Percentiles rank a stretch among this genome's conserved stretches.
These are phyloP conservation scores for Neonectria sp. DNA, from an alignment of 2,329 filamentous ascomycete species.

Conservation along the genomic window DNA sequence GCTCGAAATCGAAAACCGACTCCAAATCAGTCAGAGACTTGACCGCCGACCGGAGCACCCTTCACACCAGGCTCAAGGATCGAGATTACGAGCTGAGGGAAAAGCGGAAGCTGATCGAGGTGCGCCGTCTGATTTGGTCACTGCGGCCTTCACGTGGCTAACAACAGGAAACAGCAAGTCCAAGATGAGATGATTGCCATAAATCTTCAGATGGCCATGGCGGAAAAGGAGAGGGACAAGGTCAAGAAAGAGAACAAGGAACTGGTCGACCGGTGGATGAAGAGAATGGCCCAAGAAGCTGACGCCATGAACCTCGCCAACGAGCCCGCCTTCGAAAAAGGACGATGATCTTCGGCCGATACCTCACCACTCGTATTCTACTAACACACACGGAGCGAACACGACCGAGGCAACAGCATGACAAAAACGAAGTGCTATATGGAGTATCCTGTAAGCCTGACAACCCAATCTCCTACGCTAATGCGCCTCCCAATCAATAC, in stretches of 20 bases:
- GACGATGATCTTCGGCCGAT: constrained; percentile 38
- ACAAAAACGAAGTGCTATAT: constrained; percentile 47
- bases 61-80: constrained; percentile 81
- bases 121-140: constrained; percentile 49
- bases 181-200: constrained; percentile 94
- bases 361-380: constrained; percentile 5
- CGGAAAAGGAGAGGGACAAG: constrained; percentile 81
- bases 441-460: constrained; percentile 52
- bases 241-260: constrained; percentile 89
- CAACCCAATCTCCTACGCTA: constrained; percentile 41
- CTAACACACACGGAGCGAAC: constrained; percentile 13
- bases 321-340: constrained; percentile 59
- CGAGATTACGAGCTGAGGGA: constrained; percentile 87
- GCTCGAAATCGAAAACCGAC: constrained; percentile 72
- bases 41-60: constrained; percentile 71
- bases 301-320: constrained; percentile 85
- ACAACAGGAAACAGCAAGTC: constrained; percentile 70
- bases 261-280: constrained; percentile 93
- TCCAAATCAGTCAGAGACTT: constrained; percentile 73
- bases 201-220: constrained; percentile 89
- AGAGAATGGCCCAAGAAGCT: constrained; percentile 86
- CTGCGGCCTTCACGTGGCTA: constrained; percentile 10
- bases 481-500: constrained; percentile 34
- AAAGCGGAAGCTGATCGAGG: constrained; percentile 87
- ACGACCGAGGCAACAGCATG: constrained; percentile 15